Percentiles rank a stretch among this genome's conserved stretches.
phyloP scores from a whole-genome alignment of 2,329 filamentous ascomycete species.

The Stromatinia cepivora region DNA sequence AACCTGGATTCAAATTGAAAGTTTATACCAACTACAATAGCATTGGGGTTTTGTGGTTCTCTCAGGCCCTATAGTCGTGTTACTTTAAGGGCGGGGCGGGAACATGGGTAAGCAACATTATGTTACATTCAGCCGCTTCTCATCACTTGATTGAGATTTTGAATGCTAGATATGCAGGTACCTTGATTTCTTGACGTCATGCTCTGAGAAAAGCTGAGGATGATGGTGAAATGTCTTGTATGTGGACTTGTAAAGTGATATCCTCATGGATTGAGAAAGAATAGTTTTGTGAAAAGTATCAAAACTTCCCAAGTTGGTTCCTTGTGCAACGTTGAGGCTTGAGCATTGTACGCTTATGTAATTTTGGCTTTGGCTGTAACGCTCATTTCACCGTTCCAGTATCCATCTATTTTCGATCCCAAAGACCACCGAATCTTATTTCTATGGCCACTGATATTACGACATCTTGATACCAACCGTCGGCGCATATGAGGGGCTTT shows the following conservation, averaged over 20 bases:
- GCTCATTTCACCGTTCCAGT: background rate
- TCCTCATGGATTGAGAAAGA: too few species aligned
- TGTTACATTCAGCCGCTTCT: conserved; percentile 6
- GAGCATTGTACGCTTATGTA: background rate
- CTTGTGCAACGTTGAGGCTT: background rate
- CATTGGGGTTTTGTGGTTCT: too few species aligned
- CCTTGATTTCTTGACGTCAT: background rate
- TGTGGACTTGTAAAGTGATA: background rate
- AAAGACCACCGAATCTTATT: background rate
- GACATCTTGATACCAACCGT: background rate
- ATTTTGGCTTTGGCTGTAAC: background rate
- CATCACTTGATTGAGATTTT: background rate
- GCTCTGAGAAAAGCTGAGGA: background rate
- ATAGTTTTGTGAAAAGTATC: too few species aligned
- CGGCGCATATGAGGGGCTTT: background rate
- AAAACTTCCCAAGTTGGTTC: background rate
- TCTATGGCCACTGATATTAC: background rate
- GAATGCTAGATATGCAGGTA: too few species aligned
- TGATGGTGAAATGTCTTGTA: background rate
- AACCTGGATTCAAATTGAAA: too few species aligned
- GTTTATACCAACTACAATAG: too few species aligned
- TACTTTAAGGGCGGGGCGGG: background rate
- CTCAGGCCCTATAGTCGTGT: too few species aligned
- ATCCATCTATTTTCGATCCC: background rate
- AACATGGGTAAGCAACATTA: background rate